Evolutionary conservation across 345 rosid genomes (phyloP).

Genomic region (Trapa incisa): DNA sequence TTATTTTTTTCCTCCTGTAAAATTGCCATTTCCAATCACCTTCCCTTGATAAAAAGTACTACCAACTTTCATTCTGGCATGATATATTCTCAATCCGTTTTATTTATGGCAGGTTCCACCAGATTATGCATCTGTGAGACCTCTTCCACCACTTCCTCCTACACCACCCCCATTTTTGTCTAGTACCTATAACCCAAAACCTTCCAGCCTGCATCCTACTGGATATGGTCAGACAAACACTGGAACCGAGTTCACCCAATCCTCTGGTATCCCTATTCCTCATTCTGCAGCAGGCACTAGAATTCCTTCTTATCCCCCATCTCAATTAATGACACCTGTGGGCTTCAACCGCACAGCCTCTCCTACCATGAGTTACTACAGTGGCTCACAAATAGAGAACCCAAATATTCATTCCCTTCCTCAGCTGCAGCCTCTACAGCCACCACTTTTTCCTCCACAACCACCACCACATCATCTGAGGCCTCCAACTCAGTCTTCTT

Average conservation of each 20-base stretch:
- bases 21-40: not conserved
- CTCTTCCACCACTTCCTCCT: slow-evolving; percentile 76
- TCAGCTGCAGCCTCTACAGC: slow-evolving; percentile 74
- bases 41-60: not conserved
- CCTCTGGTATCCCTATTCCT: slow-evolving; percentile 25
- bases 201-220: slow-evolving; percentile 47
- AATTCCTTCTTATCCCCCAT: slow-evolving; percentile 43
- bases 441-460: slow-evolving; percentile 71
- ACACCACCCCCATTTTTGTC: slow-evolving; percentile 79
- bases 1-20: not conserved
- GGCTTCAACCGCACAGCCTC: slow-evolving; percentile 56
- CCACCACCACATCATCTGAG: slow-evolving; percentile 73
- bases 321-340: slow-evolving; percentile 55
- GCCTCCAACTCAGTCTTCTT: slow-evolving; percentile 46
- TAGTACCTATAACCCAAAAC: slow-evolving; percentile 50
- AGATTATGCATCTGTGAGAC: slow-evolving; percentile 49
- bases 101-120: slow-evolving; percentile 40
- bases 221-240: slow-evolving; percentile 36
- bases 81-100: not conserved
- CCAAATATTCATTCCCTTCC: slow-evolving; percentile 38
- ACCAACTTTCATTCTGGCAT: too few relatives aligned
- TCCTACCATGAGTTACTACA: slow-evolving; percentile 43
- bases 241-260: slow-evolving; percentile 48
- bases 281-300: slow-evolving; percentile 45
- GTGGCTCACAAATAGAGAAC: slow-evolving; percentile 39